Evolutionary conservation across 83 land plant species (phyloP), one percentile per base, ranked within the genome.

Genomic region (Thuja plicata): DNA sequence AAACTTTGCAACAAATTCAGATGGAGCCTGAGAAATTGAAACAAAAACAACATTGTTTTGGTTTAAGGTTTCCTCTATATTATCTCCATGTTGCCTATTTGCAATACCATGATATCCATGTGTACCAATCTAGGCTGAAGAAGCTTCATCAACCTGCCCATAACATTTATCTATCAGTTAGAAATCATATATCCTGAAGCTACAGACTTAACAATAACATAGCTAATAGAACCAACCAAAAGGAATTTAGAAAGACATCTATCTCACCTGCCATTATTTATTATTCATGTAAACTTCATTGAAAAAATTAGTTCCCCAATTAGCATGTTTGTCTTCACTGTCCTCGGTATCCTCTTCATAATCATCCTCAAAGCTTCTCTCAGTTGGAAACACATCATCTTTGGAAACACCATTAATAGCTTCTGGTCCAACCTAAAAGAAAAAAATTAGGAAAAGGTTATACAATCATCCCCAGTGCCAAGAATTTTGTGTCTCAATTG

Each of bases 371-470:
- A 52, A 50, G 15, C 27, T 71, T 19, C 37, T 86, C 52, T 88
- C 81, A 43, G 45, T 90, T 88, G 93, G 60, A 84, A 88, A 80
- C 85, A 87, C 55, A 38, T 92, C 94, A 88, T 89, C 86, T 88
- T 88, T 89, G 27, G 87, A 89, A 8, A 96, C 41, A 19, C 91
- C 91, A 88, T 86, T 88, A 21, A 96, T 95, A 71, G 92, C 96
- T 60, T 80, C 89, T 10, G 98, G 97, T 38, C 91, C 92, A 88
- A 96, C 96, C 98, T 95, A 86, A 19, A 66, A 87, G 34, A n/a
- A 41, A 38, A 30, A 43, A 89, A 87, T 87, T 48, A 71, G 46
- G 24, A 43, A 17, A 15, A 62, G 89, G 86, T 35, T 13, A 73
- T n/a, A 17, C 37, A 11, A 62, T 84, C 15, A 43, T 52, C 38